Evolutionary conservation across 306 rosid species (phyloP), one percentile per base, ranked within the genome.

Genomic region (Pterocarpus santalinus): DNA sequence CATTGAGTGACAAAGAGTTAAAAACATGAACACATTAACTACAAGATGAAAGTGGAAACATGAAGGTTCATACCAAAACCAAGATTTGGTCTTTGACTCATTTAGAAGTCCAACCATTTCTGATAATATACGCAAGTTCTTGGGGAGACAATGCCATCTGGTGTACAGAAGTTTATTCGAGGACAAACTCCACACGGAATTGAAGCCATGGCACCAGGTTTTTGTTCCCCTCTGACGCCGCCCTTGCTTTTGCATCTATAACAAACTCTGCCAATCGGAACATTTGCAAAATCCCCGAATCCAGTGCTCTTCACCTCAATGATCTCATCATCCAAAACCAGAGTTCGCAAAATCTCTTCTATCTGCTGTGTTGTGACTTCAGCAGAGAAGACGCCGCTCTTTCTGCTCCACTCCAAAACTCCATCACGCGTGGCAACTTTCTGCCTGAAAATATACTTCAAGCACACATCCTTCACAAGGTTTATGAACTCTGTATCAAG

Each of bases 171-270:
- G 79, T 66, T 89, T 22, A 88, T 86, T 60, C 91, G 69, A 0
- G 95, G 93, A 81, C 98, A 94, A 81, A 91, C 94, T 65, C 91
- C 94, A 52, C 97, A 94, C 7, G 92, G 96, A 80, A 88, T 86
- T 65, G 93, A 89, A 70, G 94, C 88, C 87, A 88, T 73, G 68
- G 87, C 85, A 33, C 87, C 89, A 2, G 65, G 15, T 62, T 77
- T 90, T 5, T 79, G 77, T 28, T 90, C 93, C 68, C 77, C 91
- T 76, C 34, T 84, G 35, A 1, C 43, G 3, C 93, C 84, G 8
- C 84, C 88, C 75, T 85, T 92, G 75, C 80, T 85, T 63, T 70
- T 78, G 89, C 91, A 70, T 82, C 61, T 87, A 58, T 91, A 92
- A 85, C 97, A 91, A 81, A 89, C 69, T 75, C 80, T 86, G 16